Conservation (phyloP, 2,329 filamentous ascomycete species). For the Nectriaceae sp. region DNA sequence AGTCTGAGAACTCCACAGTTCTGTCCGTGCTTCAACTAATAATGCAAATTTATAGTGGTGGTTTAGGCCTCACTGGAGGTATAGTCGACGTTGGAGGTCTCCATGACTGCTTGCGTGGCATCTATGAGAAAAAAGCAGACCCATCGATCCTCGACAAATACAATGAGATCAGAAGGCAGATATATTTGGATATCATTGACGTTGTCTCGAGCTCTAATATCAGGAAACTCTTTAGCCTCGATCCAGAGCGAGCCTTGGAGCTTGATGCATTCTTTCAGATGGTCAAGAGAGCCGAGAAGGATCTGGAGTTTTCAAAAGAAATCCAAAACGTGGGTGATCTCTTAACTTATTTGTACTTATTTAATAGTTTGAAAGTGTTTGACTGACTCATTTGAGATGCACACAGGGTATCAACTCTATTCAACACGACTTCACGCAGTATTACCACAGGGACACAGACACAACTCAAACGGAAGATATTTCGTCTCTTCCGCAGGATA, state of each 20-base stretch:
- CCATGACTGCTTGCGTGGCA: background rate
- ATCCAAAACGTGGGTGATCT: background rate
- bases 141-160: background rate
- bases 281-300: slow-evolving; percentile 7
- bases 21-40: background rate
- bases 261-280: slow-evolving; percentile 11
- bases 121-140: background rate
- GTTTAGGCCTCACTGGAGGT: slow-evolving; percentile 50
- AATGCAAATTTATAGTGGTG: slow-evolving; percentile 42
- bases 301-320: background rate
- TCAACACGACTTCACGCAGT: no score
- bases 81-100: background rate
- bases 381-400: no score
- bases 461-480: no score
- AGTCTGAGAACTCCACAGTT: background rate
- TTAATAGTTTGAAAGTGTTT: no score
- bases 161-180: background rate
- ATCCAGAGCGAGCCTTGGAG: slow-evolving; percentile 10
- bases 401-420: no score
- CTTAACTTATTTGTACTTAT: no score
- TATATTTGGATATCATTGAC: background rate
- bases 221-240: background rate
- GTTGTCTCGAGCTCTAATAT: background rate
- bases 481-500: no score
- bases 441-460: no score